A percentile compares a stretch with the other conserved stretches of the same genome.
Conservation (phyloP, 2,329 filamentous ascomycete species). For the Botrytis medusae region DNA sequence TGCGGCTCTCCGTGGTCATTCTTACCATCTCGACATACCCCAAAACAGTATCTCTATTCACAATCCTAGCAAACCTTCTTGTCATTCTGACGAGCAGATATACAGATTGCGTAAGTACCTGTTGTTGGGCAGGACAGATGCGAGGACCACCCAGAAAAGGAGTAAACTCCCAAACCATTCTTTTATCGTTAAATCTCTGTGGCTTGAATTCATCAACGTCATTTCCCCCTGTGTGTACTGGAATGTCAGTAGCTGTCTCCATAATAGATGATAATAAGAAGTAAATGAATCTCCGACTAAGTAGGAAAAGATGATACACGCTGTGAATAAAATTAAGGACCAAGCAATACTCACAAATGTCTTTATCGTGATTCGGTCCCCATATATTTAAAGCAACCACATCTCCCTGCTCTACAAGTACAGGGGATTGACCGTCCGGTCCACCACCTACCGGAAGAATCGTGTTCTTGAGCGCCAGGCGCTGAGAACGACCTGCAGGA, state of each 20-base stretch:
- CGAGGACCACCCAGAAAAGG: constrained; percentile 40
- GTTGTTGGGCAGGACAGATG: constrained; percentile 40
- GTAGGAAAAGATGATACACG: background rate
- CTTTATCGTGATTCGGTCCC: constrained; percentile 35
- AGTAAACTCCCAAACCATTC: constrained; percentile 45
- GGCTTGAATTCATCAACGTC: constrained; percentile 40
- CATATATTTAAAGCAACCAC: constrained; percentile 30
- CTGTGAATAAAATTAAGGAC: no score
- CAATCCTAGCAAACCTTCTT: constrained; percentile 37
- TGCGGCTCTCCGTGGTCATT: constrained; percentile 13
- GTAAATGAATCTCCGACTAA: background rate
- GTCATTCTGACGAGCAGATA: constrained; percentile 30
- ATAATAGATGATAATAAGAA: background rate
- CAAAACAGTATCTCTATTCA: constrained; percentile 30
- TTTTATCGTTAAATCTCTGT: constrained; percentile 39
- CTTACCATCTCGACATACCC: constrained; percentile 16
- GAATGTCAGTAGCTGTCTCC: background rate
- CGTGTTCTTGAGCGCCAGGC: constrained; percentile 46
- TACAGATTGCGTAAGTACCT: constrained; percentile 38
- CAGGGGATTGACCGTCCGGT: constrained; percentile 30
- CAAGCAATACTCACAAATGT: constrained; percentile 32
- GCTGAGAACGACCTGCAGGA: constrained; percentile 52
- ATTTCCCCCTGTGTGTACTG: constrained; percentile 27
- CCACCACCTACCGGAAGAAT: constrained; percentile 38
- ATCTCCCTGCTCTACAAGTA: constrained; percentile 34